A percentile compares a stretch with the other conserved stretches of the same genome.
Conservation (phyloP, 768 basidiomycete genomes). For the Suillus bovinus region DNA sequence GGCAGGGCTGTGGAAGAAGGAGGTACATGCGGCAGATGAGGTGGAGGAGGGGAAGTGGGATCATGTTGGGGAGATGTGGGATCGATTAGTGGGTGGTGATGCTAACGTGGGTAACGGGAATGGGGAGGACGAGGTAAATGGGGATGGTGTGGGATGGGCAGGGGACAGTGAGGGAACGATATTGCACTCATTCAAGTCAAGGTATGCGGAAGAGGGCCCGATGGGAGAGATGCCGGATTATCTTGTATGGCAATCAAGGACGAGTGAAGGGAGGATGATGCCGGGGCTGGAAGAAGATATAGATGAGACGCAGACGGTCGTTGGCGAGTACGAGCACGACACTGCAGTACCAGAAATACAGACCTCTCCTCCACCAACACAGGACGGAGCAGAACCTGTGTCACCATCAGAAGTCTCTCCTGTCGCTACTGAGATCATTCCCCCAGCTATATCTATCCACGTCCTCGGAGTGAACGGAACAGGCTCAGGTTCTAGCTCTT, state of each 20-base stretch:
- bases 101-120: constrained; percentile 15
- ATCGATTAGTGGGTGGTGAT: constrained; percentile 38
- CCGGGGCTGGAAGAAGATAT: constrained; percentile 5
- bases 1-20: constrained; percentile 57
- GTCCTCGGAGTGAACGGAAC: constrained; percentile 12
- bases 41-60: constrained; percentile 44
- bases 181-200: constrained; percentile 26
- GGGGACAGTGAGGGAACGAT: constrained; percentile 42
- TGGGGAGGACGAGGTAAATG: not conserved
- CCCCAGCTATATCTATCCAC: not conserved
- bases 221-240: constrained; percentile 42
- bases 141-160: constrained; percentile 55
- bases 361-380: not conserved
- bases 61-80: constrained; percentile 56
- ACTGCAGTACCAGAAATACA: constrained; percentile 1
- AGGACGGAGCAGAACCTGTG: constrained; percentile 10
- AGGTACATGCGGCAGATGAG: constrained; percentile 31
- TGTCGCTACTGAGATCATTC: not conserved
- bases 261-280: not conserved
- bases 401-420: constrained; percentile 1
- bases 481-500: constrained; percentile 47
- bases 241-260: constrained; percentile 1
- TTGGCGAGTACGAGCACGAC: constrained; percentile 14
- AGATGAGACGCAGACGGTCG: not conserved
- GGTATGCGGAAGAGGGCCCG: constrained; percentile 39